Base-by-base conservation (phyloP, 2,329 filamentous ascomycete species). In the Phymatotrichopsis omnivora region DNA sequence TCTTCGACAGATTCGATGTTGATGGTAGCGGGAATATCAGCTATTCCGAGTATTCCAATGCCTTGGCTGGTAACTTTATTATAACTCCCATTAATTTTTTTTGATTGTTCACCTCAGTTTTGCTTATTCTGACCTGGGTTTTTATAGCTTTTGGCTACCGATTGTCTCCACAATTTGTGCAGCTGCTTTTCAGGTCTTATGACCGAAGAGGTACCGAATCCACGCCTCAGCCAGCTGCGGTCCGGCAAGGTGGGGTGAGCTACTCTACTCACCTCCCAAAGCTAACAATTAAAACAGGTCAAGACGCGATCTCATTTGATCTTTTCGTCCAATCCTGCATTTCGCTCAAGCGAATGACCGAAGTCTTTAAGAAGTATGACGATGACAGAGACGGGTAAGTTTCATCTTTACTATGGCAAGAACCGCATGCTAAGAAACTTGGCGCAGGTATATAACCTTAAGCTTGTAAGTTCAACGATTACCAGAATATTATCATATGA, bases 281-380 rank as follows among this genome's bases (percentile, higher is more conserved):
- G 42, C 50, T 52, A 52, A 52, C 36, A 25, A 23, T 7, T 6
- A 7, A n/a, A 46, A 20, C 35, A 58, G 56, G 54, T 1, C 55
- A 58, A 47, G 57, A 60, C 27, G 58, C 56, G 20, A 59, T 60
- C 45, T 57, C 55, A 17, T 98, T 98, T 61, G 91, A 98, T 67
- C 67, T 98, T 40, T 98, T 98, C 60, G 91, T 98, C 51, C 91
- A 98, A 71, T 85, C 85, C 41, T 96, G 91, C 65, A 96, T 98
- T 62, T 86, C 79, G 58, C 71, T 98, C 60, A 95, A 96, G 74
- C 76, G 91, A 58, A 96, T 98, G 89, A 98, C 91, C 49, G 91
- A 98, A 64, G 86, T 94, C 22, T 98, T 98, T 64, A 98, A 98
- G 73, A 89, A 87, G 66, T 98, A 96, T 64, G 91, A 98, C 58